Evolutionary conservation across 257 asterid species (phyloP).

Genomic region (Apocynum venetum): DNA sequence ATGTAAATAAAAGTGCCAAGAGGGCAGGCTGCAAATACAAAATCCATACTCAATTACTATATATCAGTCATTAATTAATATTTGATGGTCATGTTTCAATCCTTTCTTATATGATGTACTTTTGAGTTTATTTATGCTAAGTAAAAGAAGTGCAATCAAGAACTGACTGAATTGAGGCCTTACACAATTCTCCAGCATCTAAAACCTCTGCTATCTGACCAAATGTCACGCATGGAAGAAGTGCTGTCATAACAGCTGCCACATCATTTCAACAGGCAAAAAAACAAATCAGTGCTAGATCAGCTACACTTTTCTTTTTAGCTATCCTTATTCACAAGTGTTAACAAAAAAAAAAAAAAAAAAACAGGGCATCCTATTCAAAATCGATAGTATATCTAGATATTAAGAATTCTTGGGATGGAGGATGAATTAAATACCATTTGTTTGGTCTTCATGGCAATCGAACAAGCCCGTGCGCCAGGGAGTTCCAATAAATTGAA

Average conservation of each 20-base stretch:
- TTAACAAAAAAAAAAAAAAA: neutral
- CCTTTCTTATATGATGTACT: neutral
- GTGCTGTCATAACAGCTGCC: conserved; percentile 43
- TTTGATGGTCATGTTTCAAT: neutral
- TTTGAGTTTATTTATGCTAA: neutral
- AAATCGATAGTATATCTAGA: neutral
- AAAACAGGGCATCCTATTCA: neutral
- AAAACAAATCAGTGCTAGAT: too few relatives aligned
- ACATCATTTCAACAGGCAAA: neutral
- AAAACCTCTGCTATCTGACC: conserved; percentile 52
- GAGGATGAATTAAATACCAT: conserved; percentile 9
- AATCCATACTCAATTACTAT: neutral
- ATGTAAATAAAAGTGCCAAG: conserved; percentile 36
- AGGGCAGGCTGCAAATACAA: conserved; percentile 32
- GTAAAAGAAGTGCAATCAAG: neutral
- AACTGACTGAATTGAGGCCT: neutral
- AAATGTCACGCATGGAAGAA: conserved; percentile 49
- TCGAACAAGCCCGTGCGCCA: conserved; percentile 36
- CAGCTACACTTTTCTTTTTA: too few relatives aligned
- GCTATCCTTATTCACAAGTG: too few relatives aligned
- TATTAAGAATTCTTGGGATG: neutral
- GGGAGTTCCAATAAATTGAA: conserved; percentile 17
- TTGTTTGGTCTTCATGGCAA: conserved; percentile 30
- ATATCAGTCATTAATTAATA: neutral
- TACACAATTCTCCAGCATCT: conserved; percentile 41